Evolutionary conservation across 164 flowering plant genomes (phyloP), one percentile per base, ranked within the genome.

Genomic region (Chimonanthus salicifolius): DNA sequence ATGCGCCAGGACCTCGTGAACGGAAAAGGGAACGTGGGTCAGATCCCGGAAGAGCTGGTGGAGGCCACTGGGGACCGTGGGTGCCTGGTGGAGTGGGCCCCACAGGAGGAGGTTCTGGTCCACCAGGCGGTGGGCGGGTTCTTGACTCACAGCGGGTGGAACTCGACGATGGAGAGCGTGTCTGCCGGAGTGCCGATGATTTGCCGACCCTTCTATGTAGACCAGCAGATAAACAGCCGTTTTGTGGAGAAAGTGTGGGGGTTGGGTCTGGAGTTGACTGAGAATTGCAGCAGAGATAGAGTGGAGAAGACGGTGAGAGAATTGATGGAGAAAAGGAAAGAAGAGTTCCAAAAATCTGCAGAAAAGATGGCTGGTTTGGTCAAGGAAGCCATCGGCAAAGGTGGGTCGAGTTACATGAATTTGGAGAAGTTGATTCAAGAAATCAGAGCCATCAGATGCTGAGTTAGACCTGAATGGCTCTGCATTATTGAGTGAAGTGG

Each of bases 91-190:
- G 71, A 62, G 1, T 83, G 82, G 82, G 79, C 78, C 5, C 80
- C 84, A 33, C 82, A 82, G 64, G 79, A 77, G 58, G 72, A 73
- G 49, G 80, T 80, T 4, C 70, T 80, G 48, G 69, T 60, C 58
- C 83, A 83, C 64, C 75, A 62, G 1, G 71, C 83, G 3, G 76
- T 83, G 3, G 85, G 82, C 0, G 85, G 82, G 60, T 83, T 83
- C 47, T 45, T 80, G 72, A 80, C 83, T 10, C 83, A 80, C 74
- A 67, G 77, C 8, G 83, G 82, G 18, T 76, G 83, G 85, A 80
- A 80, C 21, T 83, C 80, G 50, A 79, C 80, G 21, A 45, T 79
- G 65, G 79, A 78, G 73, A 76, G 81, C 71, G 18, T 78, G 3
- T 48, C 58, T 6, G 78, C 75, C 0, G 82, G 82, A 7, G 78